These are phyloP conservation scores for Aquanectria penicillioides DNA, from an alignment of 2,329 filamentous ascomycete genomes.

Conservation along the genomic window DNA sequence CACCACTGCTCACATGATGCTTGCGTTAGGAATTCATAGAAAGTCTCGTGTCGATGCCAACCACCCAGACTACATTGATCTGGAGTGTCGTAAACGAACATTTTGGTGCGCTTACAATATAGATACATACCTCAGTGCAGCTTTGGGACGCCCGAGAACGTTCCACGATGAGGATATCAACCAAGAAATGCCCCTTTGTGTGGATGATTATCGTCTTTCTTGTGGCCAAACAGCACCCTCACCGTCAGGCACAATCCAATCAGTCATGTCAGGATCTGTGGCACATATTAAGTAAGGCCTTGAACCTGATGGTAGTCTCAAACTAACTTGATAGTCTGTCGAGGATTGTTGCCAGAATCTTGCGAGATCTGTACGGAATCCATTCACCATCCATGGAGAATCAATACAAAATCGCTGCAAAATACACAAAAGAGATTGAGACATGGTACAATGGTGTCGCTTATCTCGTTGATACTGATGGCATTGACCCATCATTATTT, in stretches of 20 bases:
- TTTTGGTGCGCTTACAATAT: conserved; percentile 74
- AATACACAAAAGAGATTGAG: conserved; percentile 44
- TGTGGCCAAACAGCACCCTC: background rate
- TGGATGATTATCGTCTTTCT: conserved; percentile 64
- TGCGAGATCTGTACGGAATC: conserved; percentile 49
- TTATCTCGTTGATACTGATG: conserved; percentile 51
- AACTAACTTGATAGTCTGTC: too few species aligned
- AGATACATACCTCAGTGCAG: conserved; percentile 71
- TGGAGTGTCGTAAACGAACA: conserved; percentile 53
- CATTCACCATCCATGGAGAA: conserved; percentile 38
- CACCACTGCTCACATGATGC: conserved; percentile 49
- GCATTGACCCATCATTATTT: conserved; percentile 44
- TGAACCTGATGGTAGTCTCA: too few species aligned
- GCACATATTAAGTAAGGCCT: too few species aligned
- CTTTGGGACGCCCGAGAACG: conserved; percentile 67
- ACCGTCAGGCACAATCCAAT: conserved; percentile 9
- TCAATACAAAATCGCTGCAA: conserved; percentile 41
- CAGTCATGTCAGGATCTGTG: conserved; percentile 44
- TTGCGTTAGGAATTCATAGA: conserved; percentile 52
- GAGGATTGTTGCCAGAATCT: conserved; percentile 45
- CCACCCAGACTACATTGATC: conserved; percentile 46
- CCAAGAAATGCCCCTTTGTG: conserved; percentile 64
- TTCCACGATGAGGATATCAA: conserved; percentile 74
- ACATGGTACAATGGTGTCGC: conserved; percentile 47
- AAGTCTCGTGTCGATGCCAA: conserved; percentile 30